Base-by-base conservation (phyloP, 345 rosid genomes). In the Odontarrhena argentea region DNA sequence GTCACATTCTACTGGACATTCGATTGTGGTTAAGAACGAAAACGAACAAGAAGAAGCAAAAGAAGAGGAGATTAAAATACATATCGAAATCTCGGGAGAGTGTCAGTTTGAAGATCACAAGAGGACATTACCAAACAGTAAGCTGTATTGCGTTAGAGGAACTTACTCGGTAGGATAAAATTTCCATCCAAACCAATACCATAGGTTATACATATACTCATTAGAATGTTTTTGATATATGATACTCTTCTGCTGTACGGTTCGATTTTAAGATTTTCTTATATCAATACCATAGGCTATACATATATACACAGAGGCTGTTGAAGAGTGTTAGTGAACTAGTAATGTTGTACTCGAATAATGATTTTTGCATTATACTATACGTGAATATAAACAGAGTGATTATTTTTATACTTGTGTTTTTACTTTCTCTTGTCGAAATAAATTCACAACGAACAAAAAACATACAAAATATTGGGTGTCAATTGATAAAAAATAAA, bases 1-100 rank as follows among this genome's bases (percentile, higher is more conserved):
- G 78, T 85, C 88, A 1, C 83, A 86, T 62, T 81, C 98, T 2
- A 92, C 97, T 0, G 97, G 98, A 43, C 98, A 89, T 55, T 92
- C 91, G 4, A 65, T 86, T 25, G 54, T 38, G 15, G 48, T 38
- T n/a, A 69, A 68, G 60, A 44, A 37, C 6, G 71, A 51, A 41
- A 72, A 72, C 67, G 38, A 68, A 0, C 38, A 13, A 44, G 57
- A 47, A 3, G 69, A 65, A 65, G 35, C 48, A 22, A 50, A 46
- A n/a, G 56, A 71, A 56, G 65, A 71, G 8, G 76, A 71, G 4
- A 38, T 71, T n/a, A 71, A 65, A 47, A 64, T 65, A 49, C 71
- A 24, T 72, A 72, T 65, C 42, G 70, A 72, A 60, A 65, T 72
- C 0, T 65, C 60, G 7, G 66, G 76, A 6, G 76, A 72, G 81